phyloP scores from a whole-genome alignment of 2,329 filamentous ascomycete species.

The Akanthomyces lecanii region DNA sequence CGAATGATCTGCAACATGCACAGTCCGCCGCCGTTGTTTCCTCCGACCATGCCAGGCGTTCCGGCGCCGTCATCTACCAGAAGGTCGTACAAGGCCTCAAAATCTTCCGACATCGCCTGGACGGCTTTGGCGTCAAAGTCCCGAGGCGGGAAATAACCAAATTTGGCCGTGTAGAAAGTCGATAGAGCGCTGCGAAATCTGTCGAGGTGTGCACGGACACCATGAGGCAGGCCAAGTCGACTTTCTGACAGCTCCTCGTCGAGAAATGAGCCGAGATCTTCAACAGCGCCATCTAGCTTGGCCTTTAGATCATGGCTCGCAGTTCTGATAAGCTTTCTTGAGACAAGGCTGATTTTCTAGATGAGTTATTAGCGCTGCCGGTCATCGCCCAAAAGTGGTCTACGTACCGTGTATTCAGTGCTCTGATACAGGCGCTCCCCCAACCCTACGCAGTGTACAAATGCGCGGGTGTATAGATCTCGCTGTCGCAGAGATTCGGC shows the following conservation, averaged over 20 bases:
- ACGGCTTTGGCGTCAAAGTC: constrained; percentile 57
- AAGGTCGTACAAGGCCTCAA: constrained; percentile 65
- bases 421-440: constrained; percentile 53
- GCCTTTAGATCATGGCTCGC: constrained; percentile 62
- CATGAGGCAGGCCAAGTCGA: constrained; percentile 59
- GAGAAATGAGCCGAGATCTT: constrained; percentile 62
- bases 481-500: constrained; percentile 61
- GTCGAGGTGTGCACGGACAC: constrained; percentile 63
- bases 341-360: constrained; percentile 47
- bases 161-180: constrained; percentile 59
- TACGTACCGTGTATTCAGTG: constrained; percentile 57
- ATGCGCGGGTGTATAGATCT: constrained; percentile 68
- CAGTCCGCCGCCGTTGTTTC: constrained; percentile 59
- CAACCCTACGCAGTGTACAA: constrained; percentile 78
- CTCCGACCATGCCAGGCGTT: constrained; percentile 44
- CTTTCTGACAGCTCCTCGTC: constrained; percentile 65
- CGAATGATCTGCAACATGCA: constrained; percentile 65
- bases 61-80: constrained; percentile 61
- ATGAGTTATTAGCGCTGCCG: not conserved
- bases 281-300: constrained; percentile 54
- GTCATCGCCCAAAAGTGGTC: not conserved
- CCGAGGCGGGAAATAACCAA: constrained; percentile 69
- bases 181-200: constrained; percentile 67
- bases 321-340: constrained; percentile 61
- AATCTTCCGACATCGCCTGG: constrained; percentile 62